These are phyloP conservation scores for Chlamydomonas asymmetrica DNA, from an alignment of 139 green algal genomes.

Conservation along the genomic window DNA sequence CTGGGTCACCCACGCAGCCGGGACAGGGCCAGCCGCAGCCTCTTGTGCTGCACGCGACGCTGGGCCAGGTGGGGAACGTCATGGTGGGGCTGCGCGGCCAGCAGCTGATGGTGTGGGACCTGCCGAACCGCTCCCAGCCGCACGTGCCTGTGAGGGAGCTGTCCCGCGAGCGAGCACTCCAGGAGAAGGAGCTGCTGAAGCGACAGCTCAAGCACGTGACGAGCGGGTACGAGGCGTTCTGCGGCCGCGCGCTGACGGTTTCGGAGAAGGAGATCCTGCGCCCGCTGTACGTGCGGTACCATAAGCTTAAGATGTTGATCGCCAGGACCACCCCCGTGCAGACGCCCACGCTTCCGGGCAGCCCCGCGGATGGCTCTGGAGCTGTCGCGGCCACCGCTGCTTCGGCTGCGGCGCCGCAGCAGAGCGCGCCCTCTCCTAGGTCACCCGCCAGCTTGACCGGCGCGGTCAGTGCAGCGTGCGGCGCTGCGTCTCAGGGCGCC, in stretches of 20 bases:
- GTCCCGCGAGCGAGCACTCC: neutral
- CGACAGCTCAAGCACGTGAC: constrained; percentile 30
- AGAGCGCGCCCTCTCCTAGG: too few relatives aligned
- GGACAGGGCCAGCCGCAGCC: too few relatives aligned
- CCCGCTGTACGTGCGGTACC: constrained; percentile 23
- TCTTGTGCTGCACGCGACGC: too few relatives aligned
- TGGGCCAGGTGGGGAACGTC: constrained; percentile 8
- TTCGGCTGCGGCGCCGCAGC: too few relatives aligned
- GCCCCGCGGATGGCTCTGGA: too few relatives aligned
- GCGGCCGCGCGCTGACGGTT: constrained; percentile 1
- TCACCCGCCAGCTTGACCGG: too few relatives aligned
- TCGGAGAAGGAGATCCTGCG: constrained; percentile 22
- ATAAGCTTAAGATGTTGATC: constrained; percentile 21
- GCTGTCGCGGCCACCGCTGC: too few relatives aligned
- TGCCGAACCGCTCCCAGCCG: neutral
- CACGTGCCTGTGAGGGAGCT: constrained; percentile 7
- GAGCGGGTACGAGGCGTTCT: neutral
- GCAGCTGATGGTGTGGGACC: constrained; percentile 10
- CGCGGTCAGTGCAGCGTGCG: too few relatives aligned
- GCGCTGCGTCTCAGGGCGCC: too few relatives aligned
- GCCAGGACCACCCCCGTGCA: too few relatives aligned
- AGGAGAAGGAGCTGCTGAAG: constrained; percentile 26
- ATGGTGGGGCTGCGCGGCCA: neutral
- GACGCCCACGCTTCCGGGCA: too few relatives aligned
- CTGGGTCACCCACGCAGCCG: too few relatives aligned